Percentiles rank a stretch among this genome's conserved stretches.
Evolutionary conservation across 768 basidiomycete species (phyloP).

Genomic region (Boletus rufocinnamomeus): DNA sequence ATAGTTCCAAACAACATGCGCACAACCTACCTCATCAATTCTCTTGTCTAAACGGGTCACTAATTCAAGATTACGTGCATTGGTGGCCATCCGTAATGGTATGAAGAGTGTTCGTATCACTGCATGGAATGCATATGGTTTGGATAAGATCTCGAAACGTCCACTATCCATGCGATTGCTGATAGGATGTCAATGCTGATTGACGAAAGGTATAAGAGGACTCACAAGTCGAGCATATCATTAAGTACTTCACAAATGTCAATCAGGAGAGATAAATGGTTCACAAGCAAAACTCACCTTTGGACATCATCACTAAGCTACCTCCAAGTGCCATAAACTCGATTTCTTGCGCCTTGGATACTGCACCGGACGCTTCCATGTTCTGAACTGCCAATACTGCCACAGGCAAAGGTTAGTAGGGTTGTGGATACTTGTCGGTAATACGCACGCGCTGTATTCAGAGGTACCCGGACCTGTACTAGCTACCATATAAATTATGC

Average conservation of each 20-base stretch:
- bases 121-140: conserved; percentile 78
- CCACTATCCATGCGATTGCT: conserved; percentile 89
- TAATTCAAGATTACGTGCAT: conserved; percentile 67
- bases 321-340: conserved; percentile 87
- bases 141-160: conserved; percentile 66
- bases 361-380: conserved; percentile 75
- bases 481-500: conserved; percentile 16
- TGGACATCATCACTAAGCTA: conserved; percentile 86
- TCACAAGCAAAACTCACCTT: conserved; percentile 46
- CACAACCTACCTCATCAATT: conserved; percentile 55
- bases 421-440: neutral
- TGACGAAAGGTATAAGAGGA: conserved; percentile 5
- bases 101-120: conserved; percentile 74
- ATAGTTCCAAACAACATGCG: neutral
- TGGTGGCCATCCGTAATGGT: conserved; percentile 65
- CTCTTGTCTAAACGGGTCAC: conserved; percentile 65
- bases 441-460: conserved; percentile 66
- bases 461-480: conserved; percentile 74
- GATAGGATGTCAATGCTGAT: conserved; percentile 9
- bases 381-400: conserved; percentile 86
- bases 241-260: conserved; percentile 57
- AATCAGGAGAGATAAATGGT: neutral
- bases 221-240: conserved; percentile 80
- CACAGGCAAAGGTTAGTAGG: conserved; percentile 7
- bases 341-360: conserved; percentile 75